Conservation (phyloP, 768 basidiomycete genomes). For the Pleurotus sapidus region DNA sequence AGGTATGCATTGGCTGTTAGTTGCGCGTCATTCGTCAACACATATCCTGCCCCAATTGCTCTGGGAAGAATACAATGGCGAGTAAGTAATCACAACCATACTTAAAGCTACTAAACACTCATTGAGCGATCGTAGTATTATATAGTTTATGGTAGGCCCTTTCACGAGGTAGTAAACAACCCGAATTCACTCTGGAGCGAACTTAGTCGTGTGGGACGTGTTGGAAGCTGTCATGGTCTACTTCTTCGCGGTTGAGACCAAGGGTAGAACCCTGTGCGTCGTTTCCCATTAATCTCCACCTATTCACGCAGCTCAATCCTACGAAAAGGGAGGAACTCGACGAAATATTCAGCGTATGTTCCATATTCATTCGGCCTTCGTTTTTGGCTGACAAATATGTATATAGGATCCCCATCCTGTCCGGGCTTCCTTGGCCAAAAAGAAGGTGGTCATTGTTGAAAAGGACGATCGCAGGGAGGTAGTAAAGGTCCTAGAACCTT, state of each 20-base stretch:
- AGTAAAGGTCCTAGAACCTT: slow-evolving; percentile 8
- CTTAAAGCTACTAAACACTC: neutral
- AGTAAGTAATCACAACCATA: slow-evolving; percentile 17
- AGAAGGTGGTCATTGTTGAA: slow-evolving; percentile 35
- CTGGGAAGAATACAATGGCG: slow-evolving; percentile 32
- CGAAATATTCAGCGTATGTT: slow-evolving; percentile 35
- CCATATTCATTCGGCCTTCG: neutral
- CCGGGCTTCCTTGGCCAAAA: slow-evolving; percentile 34
- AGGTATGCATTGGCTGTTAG: slow-evolving; percentile 43
- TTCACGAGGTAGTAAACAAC: too few relatives aligned
- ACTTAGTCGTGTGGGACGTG: slow-evolving; percentile 32
- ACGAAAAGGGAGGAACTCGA: slow-evolving; percentile 37
- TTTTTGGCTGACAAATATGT: neutral
- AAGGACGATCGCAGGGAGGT: slow-evolving; percentile 22
- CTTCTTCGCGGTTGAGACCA: slow-evolving; percentile 39
- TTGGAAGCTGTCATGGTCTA: slow-evolving; percentile 34
- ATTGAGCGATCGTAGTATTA: slow-evolving; percentile 23
- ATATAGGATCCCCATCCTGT: slow-evolving; percentile 37
- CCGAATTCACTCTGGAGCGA: neutral
- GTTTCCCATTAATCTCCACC: neutral
- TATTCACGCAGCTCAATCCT: neutral
- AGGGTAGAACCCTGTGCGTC: slow-evolving; percentile 38
- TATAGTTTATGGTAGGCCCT: slow-evolving; percentile 25
- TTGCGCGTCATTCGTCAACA: slow-evolving; percentile 45
- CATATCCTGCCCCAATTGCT: slow-evolving; percentile 42